Conservation (phyloP, 257 asterid species). For the Rubia yunnanensis region DNA sequence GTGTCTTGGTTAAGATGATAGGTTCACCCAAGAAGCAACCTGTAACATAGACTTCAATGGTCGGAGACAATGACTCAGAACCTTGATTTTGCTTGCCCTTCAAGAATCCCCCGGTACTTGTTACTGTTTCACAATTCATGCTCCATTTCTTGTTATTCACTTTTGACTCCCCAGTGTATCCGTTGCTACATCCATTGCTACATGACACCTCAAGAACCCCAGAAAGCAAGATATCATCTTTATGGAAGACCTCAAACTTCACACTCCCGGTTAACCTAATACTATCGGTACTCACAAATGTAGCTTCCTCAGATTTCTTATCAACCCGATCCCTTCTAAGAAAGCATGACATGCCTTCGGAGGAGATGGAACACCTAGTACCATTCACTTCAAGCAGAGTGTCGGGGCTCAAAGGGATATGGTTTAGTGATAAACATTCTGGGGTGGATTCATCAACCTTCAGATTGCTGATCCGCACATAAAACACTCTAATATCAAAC, state of each 20-base stretch:
- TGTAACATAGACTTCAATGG: conserved; percentile 76
- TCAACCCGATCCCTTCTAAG: conserved; percentile 71
- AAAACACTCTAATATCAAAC: conserved; percentile 55
- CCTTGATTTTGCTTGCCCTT: conserved; percentile 49
- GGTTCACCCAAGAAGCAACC: conserved; percentile 78
- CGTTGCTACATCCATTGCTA: conserved; percentile 47
- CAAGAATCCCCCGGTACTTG: conserved; percentile 45
- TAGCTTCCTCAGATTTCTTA: conserved; percentile 81
- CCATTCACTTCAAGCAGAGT: conserved; percentile 81
- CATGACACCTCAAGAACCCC: conserved; percentile 56
- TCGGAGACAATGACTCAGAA: conserved; percentile 44
- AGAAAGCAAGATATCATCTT: conserved; percentile 50
- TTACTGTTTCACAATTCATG: conserved; percentile 64
- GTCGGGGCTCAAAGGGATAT: conserved; percentile 54
- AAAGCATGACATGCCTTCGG: conserved; percentile 57
- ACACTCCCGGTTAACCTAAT: conserved; percentile 59
- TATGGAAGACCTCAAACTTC: conserved; percentile 61
- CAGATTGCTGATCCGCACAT: conserved; percentile 68
- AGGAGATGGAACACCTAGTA: conserved; percentile 40
- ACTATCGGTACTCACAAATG: conserved; percentile 76
- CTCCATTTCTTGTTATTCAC: conserved; percentile 36
- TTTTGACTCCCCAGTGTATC: conserved; percentile 40
- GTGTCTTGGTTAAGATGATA: conserved; percentile 58
- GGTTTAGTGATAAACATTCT: conserved; percentile 52
- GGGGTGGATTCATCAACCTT: conserved; percentile 63